Evolutionary conservation across 169 alveolate genomes (phyloP).

Genomic region (Plasmodium knowlesi): DNA sequence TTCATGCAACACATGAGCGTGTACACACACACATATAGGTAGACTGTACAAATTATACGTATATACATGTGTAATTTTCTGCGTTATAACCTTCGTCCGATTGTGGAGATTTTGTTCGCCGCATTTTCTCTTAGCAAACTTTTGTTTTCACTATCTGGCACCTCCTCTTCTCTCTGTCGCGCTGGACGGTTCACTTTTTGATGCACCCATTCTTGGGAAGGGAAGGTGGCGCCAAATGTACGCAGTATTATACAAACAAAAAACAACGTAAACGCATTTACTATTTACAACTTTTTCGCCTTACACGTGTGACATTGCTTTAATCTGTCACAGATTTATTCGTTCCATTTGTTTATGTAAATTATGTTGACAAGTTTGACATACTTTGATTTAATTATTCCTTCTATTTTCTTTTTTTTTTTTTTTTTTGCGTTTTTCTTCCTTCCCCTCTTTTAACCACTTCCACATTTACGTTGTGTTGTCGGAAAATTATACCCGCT

Average conservation of each 20-base stretch:
- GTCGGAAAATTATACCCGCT: not conserved
- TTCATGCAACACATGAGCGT: not conserved
- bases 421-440: no score
- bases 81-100: not conserved
- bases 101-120: not conserved
- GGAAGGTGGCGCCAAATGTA: not conserved
- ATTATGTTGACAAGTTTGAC: not conserved
- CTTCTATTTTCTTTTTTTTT: not conserved
- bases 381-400: no score
- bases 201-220: not conserved
- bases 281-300: not conserved
- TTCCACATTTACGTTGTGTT: not conserved
- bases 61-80: not conserved
- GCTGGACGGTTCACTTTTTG: no score
- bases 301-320: not conserved
- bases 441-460: not conserved
- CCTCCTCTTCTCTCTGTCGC: not conserved
- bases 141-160: not conserved
- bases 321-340: not conserved
- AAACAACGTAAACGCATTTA: not conserved
- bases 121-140: not conserved
- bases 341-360: not conserved
- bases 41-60: not conserved
- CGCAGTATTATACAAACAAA: not conserved
- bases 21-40: not conserved